Evolutionary conservation across 2,329 filamentous ascomycete species (phyloP).

Genomic region (Nakataea oryzae): DNA sequence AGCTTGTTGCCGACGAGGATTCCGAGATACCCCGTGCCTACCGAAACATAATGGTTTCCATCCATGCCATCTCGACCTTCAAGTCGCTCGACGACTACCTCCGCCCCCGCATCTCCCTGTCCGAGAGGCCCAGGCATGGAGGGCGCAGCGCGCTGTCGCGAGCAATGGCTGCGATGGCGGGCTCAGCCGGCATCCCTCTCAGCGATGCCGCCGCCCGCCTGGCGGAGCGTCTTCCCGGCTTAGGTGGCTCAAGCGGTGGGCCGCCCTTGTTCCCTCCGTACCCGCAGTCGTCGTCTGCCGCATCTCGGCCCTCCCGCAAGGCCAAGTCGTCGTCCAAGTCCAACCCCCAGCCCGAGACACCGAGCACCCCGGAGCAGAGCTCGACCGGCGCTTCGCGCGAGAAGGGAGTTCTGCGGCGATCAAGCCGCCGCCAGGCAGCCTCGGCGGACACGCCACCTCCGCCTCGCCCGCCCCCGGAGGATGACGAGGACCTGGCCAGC

Average conservation of each 20-base stretch:
- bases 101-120: constrained; percentile 73
- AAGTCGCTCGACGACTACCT: constrained; percentile 95
- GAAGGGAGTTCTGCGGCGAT: constrained; percentile 50
- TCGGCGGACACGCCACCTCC: constrained; percentile 40
- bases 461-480: constrained; percentile 40
- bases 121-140: constrained; percentile 60
- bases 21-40: constrained; percentile 83
- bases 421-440: constrained; percentile 47
- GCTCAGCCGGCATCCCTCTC: constrained; percentile 52
- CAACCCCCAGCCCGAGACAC: constrained; percentile 21
- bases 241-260: constrained; percentile 11
- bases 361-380: constrained; percentile 31
- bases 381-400: constrained; percentile 39
- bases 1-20: constrained; percentile 79
- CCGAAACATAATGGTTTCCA: constrained; percentile 94
- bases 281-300: constrained; percentile 21
- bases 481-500: constrained; percentile 53
- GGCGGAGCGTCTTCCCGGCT: constrained; percentile 27
- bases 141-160: constrained; percentile 46
- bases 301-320: constrained; percentile 33
- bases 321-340: constrained; percentile 29
- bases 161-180: constrained; percentile 64
- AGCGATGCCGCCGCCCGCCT: constrained; percentile 35
- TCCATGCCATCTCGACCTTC: constrained; percentile 96
- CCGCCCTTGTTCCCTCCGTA: constrained; percentile 26